Base-by-base conservation (phyloP, 1,139 yeast species). In the Yamadazyma sp. region DNA sequence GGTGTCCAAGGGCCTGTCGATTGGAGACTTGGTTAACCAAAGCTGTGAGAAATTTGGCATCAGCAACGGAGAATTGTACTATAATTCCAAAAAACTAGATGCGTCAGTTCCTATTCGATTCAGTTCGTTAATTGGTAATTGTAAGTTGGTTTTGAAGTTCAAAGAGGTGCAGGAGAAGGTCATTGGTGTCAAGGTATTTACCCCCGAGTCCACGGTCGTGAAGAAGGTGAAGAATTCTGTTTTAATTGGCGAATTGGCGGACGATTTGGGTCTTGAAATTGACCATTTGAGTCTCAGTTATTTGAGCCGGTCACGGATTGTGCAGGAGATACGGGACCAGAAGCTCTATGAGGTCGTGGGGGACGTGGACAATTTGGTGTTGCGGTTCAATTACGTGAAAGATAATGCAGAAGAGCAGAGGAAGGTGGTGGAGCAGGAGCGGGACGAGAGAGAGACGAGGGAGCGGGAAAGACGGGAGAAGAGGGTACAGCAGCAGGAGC, bases 81-180 rank as follows among this genome's bases (percentile, higher is more conserved):
- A 62, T 45, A 57, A 64, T 36, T 56, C 52, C 39, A 67, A 67
- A 42, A 50, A 43, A 12, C 45, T 70, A 20, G 75, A 70, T 40
- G 44, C 52, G 1, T 46, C 65, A 11, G 50, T 64, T 23, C 67
- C 72, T 1, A 44, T 70, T 12, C 51, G 73, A 34, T 56, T 65
- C 37, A 59, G 71, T 6, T 56, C 53, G 21, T 50, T 70, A 16
- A 44, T 59, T 22, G 67, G 63, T 39, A 70, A 61, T 47, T 51
- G 63, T 14, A 63, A 58, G 38, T 46, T 71, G 26, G 49, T 48
- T 20, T 46, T 61, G 22, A 53, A 53, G 40, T 40, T 57, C 13
- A 51, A 55, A 67, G 46, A 37, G 16, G 31, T 44, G 12, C 33
- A 22, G 3, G 44, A 37, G 13, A 40, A 35, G 15, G 16, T 29